Conservation (phyloP, 345 rosid genomes). For the Pugionium dolabratum region DNA sequence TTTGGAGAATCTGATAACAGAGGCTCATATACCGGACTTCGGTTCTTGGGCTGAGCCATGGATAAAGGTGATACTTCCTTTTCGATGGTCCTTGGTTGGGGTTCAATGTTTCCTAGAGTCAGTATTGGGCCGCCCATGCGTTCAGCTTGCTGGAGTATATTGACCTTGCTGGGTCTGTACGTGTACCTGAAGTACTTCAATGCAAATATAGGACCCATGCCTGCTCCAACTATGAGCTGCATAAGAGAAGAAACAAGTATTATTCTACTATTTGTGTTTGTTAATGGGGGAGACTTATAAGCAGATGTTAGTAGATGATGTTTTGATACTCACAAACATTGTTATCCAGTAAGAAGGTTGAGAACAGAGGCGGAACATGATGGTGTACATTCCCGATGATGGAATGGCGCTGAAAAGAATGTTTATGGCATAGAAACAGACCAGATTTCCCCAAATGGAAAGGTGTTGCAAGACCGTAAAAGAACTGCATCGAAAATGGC, state of each 20-base stretch:
- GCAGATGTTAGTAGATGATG: not conserved
- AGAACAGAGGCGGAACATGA: slow-evolving; percentile 86
- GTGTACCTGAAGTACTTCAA: slow-evolving; percentile 82
- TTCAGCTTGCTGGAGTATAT: slow-evolving; percentile 91
- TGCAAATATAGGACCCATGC: slow-evolving; percentile 91
- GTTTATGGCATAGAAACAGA: slow-evolving; percentile 75
- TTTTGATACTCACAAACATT: slow-evolving; percentile 60
- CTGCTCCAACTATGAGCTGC: slow-evolving; percentile 88
- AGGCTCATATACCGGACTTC: slow-evolving; percentile 84
- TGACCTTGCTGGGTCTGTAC: slow-evolving; percentile 91
- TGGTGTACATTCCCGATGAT: slow-evolving; percentile 85
- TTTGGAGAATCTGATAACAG: slow-evolving; percentile 85
- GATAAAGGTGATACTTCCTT: slow-evolving; percentile 69
- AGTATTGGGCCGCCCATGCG: slow-evolving; percentile 90
- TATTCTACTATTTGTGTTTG: not conserved
- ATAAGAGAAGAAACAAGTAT: slow-evolving; percentile 15
- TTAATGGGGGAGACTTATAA: not conserved
- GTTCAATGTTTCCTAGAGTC: slow-evolving; percentile 76
- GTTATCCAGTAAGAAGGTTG: slow-evolving; percentile 95
- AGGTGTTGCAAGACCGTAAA: slow-evolving; percentile 83
- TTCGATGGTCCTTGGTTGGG: slow-evolving; percentile 62
- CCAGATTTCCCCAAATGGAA: slow-evolving; percentile 92
- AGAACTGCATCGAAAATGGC: slow-evolving; percentile 59
- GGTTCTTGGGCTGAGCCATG: slow-evolving; percentile 40
- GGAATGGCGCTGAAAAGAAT: slow-evolving; percentile 85